These are phyloP conservation scores for Fusarium sp. DNA, from an alignment of 2,329 filamentous ascomycete species.

Conservation along the genomic window DNA sequence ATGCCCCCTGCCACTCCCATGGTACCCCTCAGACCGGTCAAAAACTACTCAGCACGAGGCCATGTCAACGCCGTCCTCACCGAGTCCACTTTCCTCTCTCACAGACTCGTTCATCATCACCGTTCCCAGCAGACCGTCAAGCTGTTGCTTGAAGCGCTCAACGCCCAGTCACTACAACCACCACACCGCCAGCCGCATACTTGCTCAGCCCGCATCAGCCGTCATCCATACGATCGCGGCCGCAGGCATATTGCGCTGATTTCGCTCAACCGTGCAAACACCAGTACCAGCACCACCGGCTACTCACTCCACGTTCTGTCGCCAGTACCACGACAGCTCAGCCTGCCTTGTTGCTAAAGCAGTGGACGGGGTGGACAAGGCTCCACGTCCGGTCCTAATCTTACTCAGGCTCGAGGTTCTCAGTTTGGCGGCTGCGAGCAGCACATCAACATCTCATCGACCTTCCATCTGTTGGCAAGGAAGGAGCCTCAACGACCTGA, in stretches of 20 bases:
- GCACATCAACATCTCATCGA: constrained; percentile 36
- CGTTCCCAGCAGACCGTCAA: constrained; percentile 43
- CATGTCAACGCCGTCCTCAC: constrained; percentile 49
- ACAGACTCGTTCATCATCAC: constrained; percentile 48
- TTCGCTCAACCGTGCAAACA: constrained; percentile 33
- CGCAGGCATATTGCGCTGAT: constrained; percentile 38
- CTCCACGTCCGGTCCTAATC: constrained; percentile 27
- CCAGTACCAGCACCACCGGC: constrained; percentile 18
- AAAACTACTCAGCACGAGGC: constrained; percentile 53
- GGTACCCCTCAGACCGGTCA: constrained; percentile 53
- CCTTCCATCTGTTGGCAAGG: constrained; percentile 21
- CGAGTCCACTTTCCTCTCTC: constrained; percentile 51
- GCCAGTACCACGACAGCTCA: constrained; percentile 38
- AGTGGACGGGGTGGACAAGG: constrained; percentile 29
- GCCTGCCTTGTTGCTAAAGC: constrained; percentile 25
- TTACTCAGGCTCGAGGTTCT: constrained; percentile 23
- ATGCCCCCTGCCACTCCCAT: constrained; percentile 43
- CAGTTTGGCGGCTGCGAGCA: constrained; percentile 28
- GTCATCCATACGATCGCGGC: constrained; percentile 43
- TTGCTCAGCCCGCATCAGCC: constrained; percentile 40
- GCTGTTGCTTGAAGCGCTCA: constrained; percentile 41
- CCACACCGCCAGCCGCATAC: constrained; percentile 42
- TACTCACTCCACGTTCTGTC: constrained; percentile 23
- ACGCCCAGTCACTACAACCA: constrained; percentile 43
- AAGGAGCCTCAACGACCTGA: constrained; percentile 27